A percentile compares a stretch with the other conserved stretches of the same genome.
Evolutionary conservation across 2,329 filamentous ascomycete genomes (phyloP).

Genomic region (Verticillium tricorpus): DNA sequence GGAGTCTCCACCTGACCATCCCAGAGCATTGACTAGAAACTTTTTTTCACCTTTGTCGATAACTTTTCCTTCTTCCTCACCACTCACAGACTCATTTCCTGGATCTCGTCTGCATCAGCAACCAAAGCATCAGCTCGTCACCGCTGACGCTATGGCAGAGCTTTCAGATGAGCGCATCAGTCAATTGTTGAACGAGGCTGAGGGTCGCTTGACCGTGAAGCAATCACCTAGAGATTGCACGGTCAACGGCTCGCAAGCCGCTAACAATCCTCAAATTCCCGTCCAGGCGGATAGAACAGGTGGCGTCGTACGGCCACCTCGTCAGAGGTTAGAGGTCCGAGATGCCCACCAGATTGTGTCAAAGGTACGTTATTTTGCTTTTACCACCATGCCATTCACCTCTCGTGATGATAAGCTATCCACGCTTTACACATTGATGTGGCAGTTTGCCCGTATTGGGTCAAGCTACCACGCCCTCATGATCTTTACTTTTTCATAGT

Average conservation of each 20-base stretch:
- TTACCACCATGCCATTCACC: background rate
- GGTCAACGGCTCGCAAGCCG: constrained; percentile 4
- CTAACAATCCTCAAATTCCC: background rate
- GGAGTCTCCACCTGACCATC: background rate
- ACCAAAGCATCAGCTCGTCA: background rate
- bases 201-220: constrained; percentile 9
- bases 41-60: too few relatives aligned
- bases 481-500: constrained; percentile 60
- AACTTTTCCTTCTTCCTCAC: background rate
- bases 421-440: constrained; percentile 16
- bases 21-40: background rate
- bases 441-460: constrained; percentile 36
- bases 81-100: background rate
- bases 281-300: background rate
- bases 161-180: constrained; percentile 12
- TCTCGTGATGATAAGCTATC: constrained; percentile 36
- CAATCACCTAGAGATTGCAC: background rate
- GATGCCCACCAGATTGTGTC: background rate
- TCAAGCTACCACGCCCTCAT: constrained; percentile 48
- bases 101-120: background rate
- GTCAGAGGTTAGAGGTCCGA: background rate
- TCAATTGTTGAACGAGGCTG: constrained; percentile 12
- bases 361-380: background rate
- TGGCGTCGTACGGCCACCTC: background rate
- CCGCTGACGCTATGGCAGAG: constrained; percentile 11